A percentile compares a stretch with the other conserved stretches of the same genome.
Evolutionary conservation across 2,329 filamentous ascomycete genomes (phyloP).

Genomic region (Cryphonectria naterciae): DNA sequence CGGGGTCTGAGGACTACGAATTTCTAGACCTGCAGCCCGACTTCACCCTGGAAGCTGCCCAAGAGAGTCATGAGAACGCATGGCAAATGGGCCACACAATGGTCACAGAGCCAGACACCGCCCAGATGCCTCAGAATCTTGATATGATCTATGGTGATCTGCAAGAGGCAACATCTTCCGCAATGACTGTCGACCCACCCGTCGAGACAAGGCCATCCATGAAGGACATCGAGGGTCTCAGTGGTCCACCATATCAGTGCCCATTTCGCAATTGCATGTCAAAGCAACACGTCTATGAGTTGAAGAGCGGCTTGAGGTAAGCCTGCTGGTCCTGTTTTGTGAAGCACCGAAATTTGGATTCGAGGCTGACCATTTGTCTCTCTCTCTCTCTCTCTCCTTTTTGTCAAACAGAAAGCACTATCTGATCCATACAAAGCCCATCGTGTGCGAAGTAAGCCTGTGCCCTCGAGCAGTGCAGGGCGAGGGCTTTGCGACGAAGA

Average conservation of each 20-base stretch:
- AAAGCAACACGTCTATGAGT: neutral
- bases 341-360: neutral
- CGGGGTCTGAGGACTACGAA: slow-evolving; percentile 1
- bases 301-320: slow-evolving; percentile 3
- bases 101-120: neutral
- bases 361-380: neutral
- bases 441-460: neutral
- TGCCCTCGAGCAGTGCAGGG: slow-evolving; percentile 3
- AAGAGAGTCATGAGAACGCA: neutral
- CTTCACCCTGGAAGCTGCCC: neutral
- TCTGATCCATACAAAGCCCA: neutral
- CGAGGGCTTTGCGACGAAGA: neutral
- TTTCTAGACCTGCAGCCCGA: neutral
- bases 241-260: slow-evolving; percentile 11
- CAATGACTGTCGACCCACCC: neutral
- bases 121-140: neutral
- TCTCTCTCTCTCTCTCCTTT: no score
- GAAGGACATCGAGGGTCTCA: neutral
- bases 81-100: neutral
- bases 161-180: neutral
- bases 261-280: neutral
- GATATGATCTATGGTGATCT: neutral
- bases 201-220: neutral
- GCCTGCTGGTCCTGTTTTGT: neutral
- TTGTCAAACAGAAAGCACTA: slow-evolving; percentile 14